phyloP scores from a whole-genome alignment of 257 asterid species.

The Prunella vulgaris region DNA sequence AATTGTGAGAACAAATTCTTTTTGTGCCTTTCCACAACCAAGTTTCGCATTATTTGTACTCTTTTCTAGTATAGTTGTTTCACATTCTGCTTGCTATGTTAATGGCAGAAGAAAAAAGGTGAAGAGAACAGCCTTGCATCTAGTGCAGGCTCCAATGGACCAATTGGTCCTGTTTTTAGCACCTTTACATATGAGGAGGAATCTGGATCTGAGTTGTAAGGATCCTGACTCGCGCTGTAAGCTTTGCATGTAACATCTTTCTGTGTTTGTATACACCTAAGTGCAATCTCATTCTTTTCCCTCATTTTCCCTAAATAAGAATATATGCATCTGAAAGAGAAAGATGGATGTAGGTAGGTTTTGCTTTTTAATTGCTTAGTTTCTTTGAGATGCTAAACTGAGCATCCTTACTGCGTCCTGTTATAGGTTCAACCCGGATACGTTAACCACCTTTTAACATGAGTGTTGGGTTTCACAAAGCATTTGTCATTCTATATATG shows the following conservation, averaged over 20 bases:
- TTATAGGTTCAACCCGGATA: not conserved
- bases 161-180: not conserved
- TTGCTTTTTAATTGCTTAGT: not conserved
- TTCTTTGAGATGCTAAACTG: not conserved
- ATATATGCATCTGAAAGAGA: not conserved
- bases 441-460: not conserved
- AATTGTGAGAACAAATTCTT: not conserved
- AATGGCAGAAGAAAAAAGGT: constrained; percentile 43
- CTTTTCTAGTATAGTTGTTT: not conserved
- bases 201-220: not conserved
- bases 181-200: not conserved
- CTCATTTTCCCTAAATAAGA: not conserved
- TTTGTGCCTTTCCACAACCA: not conserved
- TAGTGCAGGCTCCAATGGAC: not conserved
- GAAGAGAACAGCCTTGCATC: constrained; percentile 33
- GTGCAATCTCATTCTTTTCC: not conserved
- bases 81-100: constrained; percentile 9
- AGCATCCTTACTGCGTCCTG: not conserved
- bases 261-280: not conserved
- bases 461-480: not conserved
- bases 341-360: not conserved
- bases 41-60: not conserved
- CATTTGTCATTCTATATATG: not conserved
- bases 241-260: not conserved
- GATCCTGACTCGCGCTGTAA: not conserved